Evolutionary conservation across 257 asterid genomes (phyloP), one percentile per base, ranked within the genome.

Genomic region (Penstemon barbatus): DNA sequence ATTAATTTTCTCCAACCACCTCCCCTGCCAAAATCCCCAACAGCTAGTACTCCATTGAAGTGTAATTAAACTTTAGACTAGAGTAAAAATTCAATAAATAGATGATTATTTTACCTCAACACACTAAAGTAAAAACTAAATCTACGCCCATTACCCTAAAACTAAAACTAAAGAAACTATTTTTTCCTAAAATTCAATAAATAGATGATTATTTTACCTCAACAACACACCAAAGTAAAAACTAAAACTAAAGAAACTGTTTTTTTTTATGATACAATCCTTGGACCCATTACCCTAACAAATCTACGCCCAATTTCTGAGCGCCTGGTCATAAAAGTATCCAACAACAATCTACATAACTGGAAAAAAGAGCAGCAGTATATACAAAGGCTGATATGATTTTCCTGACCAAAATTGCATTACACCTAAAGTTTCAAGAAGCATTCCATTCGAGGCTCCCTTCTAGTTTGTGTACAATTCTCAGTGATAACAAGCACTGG

Each of bases 381-480:
- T 71, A 61, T 63, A 77, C 78, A 80, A 36, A 19, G 56, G 63
- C 66, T 61, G 44, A 44, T 69, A 76, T 62, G 62, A 70, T 25
- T 57, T 43, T 65, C 65, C 50, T 56, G 43, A 62, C 85, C 77
- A 53, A n/a, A 51, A 65, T 40, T 55, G 38, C 59, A 19, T 65
- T 55, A 72, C 18, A 51, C 44, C 62, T 46, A 57, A 36, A 68
- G 50, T 63, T 57, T 74, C 50, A 41, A 48, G 54, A 58, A 11
- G 13, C 49, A 5, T 44, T 52, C 42, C 42, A 49, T 37, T 45
- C 36, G 7, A 36, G 10, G 41, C 62, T 41, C 39, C 46, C 67
- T 37, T 43, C 52, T 41, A n/a, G 6, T 43, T 40, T 38, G 59
- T 57, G 52, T 67, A 71, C 61, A 65, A 61, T 51, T 63, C 67